These are phyloP conservation scores for Trifolium repens DNA, from an alignment of 306 rosid species.

Conservation along the genomic window DNA sequence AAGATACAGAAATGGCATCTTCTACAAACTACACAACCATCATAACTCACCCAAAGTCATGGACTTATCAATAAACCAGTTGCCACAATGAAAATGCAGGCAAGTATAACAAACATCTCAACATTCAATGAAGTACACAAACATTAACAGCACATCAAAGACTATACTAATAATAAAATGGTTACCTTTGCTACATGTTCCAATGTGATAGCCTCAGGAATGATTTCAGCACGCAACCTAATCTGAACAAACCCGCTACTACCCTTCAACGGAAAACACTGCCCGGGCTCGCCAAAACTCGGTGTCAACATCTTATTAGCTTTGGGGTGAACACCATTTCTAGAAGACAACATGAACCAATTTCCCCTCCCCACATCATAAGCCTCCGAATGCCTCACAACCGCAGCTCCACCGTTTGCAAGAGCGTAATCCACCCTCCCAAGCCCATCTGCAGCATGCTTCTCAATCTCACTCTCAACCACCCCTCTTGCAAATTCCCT, in stretches of 20 bases:
- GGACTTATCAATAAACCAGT: background rate
- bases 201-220: constrained; percentile 91
- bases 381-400: constrained; percentile 78
- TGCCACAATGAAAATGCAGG: background rate
- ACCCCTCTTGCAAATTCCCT: constrained; percentile 71
- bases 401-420: constrained; percentile 65
- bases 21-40: constrained; percentile 13
- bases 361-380: constrained; percentile 48
- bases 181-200: constrained; percentile 89
- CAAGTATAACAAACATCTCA: constrained; percentile 8
- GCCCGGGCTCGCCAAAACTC: constrained; percentile 96
- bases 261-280: constrained; percentile 89
- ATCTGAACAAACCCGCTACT: constrained; percentile 81
- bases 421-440: constrained; percentile 85
- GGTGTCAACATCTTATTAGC: constrained; percentile 86
- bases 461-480: constrained; percentile 80
- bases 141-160: background rate
- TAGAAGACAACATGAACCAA: constrained; percentile 54
- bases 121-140: background rate
- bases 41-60: constrained; percentile 16
- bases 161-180: background rate
- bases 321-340: constrained; percentile 53
- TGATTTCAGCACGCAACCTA: constrained; percentile 71
- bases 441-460: constrained; percentile 91
- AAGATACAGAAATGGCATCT: background rate